These are phyloP conservation scores for Cordyceps sp. DNA, from an alignment of 2,329 filamentous ascomycete genomes.

Conservation along the genomic window DNA sequence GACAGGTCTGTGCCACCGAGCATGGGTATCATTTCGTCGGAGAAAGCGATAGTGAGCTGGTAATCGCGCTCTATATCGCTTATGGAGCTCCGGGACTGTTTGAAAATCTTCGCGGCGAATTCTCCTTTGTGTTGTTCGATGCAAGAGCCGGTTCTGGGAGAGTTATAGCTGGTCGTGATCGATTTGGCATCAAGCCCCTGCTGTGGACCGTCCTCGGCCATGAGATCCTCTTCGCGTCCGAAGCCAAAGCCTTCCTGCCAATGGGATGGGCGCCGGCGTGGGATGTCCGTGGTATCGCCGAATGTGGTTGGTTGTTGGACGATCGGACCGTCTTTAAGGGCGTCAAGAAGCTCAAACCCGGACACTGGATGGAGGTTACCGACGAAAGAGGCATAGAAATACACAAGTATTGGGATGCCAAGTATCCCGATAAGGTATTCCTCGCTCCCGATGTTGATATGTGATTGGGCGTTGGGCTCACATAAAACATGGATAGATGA, in stretches of 20 bases:
- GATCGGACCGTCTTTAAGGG: slow-evolving; percentile 31
- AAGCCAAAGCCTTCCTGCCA: slow-evolving; percentile 35
- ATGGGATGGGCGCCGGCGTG: slow-evolving; percentile 34
- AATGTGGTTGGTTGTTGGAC: slow-evolving; percentile 25
- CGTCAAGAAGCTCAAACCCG: slow-evolving; percentile 26
- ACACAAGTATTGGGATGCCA: slow-evolving; percentile 33
- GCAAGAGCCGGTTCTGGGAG: slow-evolving; percentile 13
- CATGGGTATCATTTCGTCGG: slow-evolving; percentile 26
- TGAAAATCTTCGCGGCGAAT: slow-evolving; percentile 33
- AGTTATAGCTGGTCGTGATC: slow-evolving; percentile 32
- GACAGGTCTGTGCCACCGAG: slow-evolving; percentile 15
- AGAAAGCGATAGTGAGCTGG: slow-evolving; percentile 31
- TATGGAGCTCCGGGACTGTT: slow-evolving; percentile 21
- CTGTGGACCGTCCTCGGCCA: slow-evolving; percentile 27
- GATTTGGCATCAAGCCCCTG: slow-evolving; percentile 40
- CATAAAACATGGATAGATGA: not conserved
- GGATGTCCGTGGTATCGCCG: slow-evolving; percentile 28
- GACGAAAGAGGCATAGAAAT: slow-evolving; percentile 18
- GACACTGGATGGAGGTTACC: slow-evolving; percentile 22
- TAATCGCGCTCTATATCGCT: slow-evolving; percentile 32
- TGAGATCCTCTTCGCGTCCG: slow-evolving; percentile 29
- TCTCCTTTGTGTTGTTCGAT: slow-evolving; percentile 35
- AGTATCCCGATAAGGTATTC: slow-evolving; percentile 34
- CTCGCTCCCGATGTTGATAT: no score
- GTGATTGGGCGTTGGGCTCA: not conserved